phyloP scores from a whole-genome alignment of 2,329 filamentous ascomycete species.

The Penicillium digitatum region DNA sequence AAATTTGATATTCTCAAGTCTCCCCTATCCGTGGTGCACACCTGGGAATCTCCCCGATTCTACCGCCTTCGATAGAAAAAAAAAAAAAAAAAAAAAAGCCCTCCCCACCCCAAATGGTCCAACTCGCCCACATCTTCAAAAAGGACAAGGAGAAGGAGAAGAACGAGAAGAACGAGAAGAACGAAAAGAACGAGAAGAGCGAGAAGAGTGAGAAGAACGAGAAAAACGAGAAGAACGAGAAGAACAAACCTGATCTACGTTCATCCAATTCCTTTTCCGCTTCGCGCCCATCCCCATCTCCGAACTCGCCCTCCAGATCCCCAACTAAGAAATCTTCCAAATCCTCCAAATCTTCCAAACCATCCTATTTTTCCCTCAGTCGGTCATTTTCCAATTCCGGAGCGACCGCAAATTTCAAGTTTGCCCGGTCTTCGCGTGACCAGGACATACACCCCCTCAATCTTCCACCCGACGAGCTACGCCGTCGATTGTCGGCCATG shows the following conservation, averaged over 20 bases:
- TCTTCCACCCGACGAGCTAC: constrained; percentile 81
- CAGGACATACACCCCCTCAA: constrained; percentile 82
- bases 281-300: constrained; percentile 25
- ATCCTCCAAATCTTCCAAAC: constrained; percentile 20
- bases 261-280: constrained; percentile 35
- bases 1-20: neutral
- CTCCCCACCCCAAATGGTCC: constrained; percentile 24
- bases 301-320: constrained; percentile 16
- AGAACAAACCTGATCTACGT: constrained; percentile 24
- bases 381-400: constrained; percentile 31
- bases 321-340: constrained; percentile 17
- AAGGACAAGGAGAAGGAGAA: constrained; percentile 28
- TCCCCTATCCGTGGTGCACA: constrained; percentile 15
- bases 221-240: no score
- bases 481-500: constrained; percentile 61
- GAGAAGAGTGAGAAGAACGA: no score
- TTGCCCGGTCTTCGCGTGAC: constrained; percentile 35
- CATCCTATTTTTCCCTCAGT: constrained; percentile 25
- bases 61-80: constrained; percentile 39
- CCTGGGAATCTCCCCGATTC: constrained; percentile 25
- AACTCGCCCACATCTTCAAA: constrained; percentile 29
- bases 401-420: constrained; percentile 34
- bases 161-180: no score
- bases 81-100: constrained; percentile 14
- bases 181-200: no score